phyloP scores from a whole-genome alignment of 2,329 filamentous ascomycete genomes.

The Cadophora sp. region DNA sequence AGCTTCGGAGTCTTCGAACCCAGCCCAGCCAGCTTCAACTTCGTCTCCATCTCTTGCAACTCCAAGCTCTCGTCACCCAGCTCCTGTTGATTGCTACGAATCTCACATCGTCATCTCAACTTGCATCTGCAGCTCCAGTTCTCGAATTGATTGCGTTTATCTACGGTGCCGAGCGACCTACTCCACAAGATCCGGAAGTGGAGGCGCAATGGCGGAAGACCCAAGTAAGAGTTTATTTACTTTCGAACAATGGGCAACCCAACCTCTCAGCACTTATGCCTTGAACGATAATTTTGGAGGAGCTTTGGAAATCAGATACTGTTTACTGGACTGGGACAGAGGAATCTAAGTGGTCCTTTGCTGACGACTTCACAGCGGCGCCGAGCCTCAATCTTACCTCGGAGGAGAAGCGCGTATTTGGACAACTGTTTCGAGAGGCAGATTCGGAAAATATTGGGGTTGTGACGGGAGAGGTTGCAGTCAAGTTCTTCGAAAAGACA shows the following conservation, averaged over 20 bases:
- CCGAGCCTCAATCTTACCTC: conserved; percentile 83
- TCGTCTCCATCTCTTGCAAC: conserved; percentile 16
- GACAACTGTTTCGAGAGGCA: conserved; percentile 90
- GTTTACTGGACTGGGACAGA: neutral
- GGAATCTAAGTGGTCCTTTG: neutral
- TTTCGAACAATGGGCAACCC: conserved; percentile 49
- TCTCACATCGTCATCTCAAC: conserved; percentile 19
- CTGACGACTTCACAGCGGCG: conserved; percentile 50
- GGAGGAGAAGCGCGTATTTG: conserved; percentile 94
- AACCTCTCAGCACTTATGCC: neutral
- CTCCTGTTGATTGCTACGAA: conserved; percentile 26
- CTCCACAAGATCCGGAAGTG: conserved; percentile 27
- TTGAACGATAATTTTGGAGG: neutral
- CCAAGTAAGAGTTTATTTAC: conserved; percentile 58
- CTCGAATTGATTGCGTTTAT: conserved; percentile 20
- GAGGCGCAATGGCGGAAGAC: conserved; percentile 45
- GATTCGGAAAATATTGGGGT: conserved; percentile 92
- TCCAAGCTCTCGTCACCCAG: conserved; percentile 22
- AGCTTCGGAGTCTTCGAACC: conserved; percentile 14
- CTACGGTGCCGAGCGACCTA: conserved; percentile 16
- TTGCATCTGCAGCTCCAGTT: conserved; percentile 32
- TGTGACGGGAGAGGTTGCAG: conserved; percentile 93
- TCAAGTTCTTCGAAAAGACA: conserved; percentile 98
- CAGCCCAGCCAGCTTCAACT: conserved; percentile 24
- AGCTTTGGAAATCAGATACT: neutral